phyloP scores from a whole-genome alignment of 2,329 filamentous ascomycete genomes.

The Diaporthe capsici region DNA sequence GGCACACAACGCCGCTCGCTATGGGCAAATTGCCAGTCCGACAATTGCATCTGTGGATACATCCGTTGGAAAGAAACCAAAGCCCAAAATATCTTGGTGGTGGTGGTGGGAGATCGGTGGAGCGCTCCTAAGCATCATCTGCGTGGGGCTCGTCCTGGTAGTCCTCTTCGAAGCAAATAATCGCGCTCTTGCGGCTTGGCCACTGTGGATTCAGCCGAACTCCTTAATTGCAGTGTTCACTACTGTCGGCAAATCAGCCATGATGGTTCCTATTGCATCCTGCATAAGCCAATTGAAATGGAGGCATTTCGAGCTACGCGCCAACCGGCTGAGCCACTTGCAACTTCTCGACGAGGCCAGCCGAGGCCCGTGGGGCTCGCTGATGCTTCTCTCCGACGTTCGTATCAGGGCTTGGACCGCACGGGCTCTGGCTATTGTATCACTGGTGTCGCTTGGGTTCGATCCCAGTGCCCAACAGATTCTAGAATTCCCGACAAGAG shows the following conservation, averaged over 20 bases:
- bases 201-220: slow-evolving; percentile 36
- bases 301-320: slow-evolving; percentile 40
- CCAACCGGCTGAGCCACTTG: slow-evolving; percentile 42
- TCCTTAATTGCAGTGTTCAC: slow-evolving; percentile 45
- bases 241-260: slow-evolving; percentile 43
- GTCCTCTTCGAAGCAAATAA: slow-evolving; percentile 28
- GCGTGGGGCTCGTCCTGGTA: slow-evolving; percentile 33
- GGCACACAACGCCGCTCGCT: background rate
- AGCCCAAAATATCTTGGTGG: slow-evolving; percentile 10
- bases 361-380: slow-evolving; percentile 47
- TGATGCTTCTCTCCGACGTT: slow-evolving; percentile 21
- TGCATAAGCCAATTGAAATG: slow-evolving; percentile 47
- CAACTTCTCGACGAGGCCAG: slow-evolving; percentile 46
- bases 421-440: slow-evolving; percentile 39
- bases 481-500: slow-evolving; percentile 36
- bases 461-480: slow-evolving; percentile 44
- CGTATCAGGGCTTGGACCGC: slow-evolving; percentile 20
- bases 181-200: slow-evolving; percentile 27
- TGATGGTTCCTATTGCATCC: slow-evolving; percentile 44
- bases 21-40: background rate
- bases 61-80: background rate
- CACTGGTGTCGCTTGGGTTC: slow-evolving; percentile 40
- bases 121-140: slow-evolving; percentile 35
- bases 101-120: slow-evolving; percentile 40
- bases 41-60: background rate